Evolutionary conservation across 177 flowering plant species (phyloP), one percentile per base, ranked within the genome.

Genomic region (Viscum album): DNA sequence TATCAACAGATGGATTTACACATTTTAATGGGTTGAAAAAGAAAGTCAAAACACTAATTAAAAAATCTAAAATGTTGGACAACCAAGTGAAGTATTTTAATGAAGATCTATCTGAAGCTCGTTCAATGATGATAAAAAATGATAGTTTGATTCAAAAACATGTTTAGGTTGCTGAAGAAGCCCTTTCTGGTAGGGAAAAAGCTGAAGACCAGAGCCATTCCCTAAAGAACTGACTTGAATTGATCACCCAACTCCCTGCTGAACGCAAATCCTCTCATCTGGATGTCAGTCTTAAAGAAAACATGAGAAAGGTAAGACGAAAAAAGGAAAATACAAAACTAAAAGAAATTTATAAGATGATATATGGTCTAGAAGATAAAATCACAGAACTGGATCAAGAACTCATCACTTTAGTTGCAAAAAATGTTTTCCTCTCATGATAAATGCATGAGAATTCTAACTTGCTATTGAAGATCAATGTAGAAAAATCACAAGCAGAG

Each of bases 151-250:
- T 82, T 26, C 86, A 85, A 73, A 89, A 88, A 73, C 90, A 88
- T 79, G 84, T 87, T 34, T 85, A 84, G 78, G 93, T 88, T 78
- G 89, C 93, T 43, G 90, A 88, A 78, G 93, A 88, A 80, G 94
- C 94, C 69, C 88, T 89, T 34, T 77, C 89, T 76, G 95, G 95
- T 89, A n/a, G 85, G 85, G 85, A 83, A 66, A 83, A 79, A 73
- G 85, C 82, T 61, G 85, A 83, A 32, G 80, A 75, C 50, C 83
- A 83, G 74, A 77, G 77, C 37, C 50, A 71, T 68, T 66, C 79
- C 23, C 41, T 83, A 31, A 83, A 79, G 72, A 37, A 73, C 58
- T 80, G 81, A 65, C 78, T 83, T 36, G 85, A 81, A 69, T 70
- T 78, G 34, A 76, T 74, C 8, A 77, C 76, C 17, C 71, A 64